phyloP scores from a whole-genome alignment of 441 rosid species.

The Populus hybrid region DNA sequence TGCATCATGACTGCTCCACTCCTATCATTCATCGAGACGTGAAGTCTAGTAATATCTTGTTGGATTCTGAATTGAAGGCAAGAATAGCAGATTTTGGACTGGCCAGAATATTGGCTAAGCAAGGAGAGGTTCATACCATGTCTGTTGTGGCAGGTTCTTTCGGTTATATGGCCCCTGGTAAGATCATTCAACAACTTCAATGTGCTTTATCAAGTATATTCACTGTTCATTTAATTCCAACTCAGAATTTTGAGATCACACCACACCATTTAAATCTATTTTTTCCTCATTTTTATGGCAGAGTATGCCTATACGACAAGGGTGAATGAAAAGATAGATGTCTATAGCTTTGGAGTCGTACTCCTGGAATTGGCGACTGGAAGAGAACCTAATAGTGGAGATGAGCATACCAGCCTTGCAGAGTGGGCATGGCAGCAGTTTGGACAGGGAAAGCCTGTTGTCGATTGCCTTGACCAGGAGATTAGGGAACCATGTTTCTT shows the following conservation, averaged over 20 bases:
- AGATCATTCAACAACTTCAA: slow-evolving; percentile 2
- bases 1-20: slow-evolving; percentile 80
- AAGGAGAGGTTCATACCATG: slow-evolving; percentile 63
- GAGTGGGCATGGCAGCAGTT: slow-evolving; percentile 58
- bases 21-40: slow-evolving; percentile 85
- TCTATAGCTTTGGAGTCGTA: slow-evolving; percentile 67
- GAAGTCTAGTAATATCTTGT: slow-evolving; percentile 81
- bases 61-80: slow-evolving; percentile 73
- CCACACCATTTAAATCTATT: neutral
- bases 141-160: slow-evolving; percentile 85
- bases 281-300: slow-evolving; percentile 21
- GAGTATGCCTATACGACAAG: slow-evolving; percentile 46
- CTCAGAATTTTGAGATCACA: neutral
- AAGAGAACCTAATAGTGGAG: slow-evolving; percentile 46
- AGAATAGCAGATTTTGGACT: slow-evolving; percentile 89
- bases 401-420: slow-evolving; percentile 51
- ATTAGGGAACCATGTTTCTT: slow-evolving; percentile 32
- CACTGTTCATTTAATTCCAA: neutral
- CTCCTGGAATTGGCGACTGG: slow-evolving; percentile 70
- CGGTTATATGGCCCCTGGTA: slow-evolving; percentile 95
- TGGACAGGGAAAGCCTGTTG: slow-evolving; percentile 33
- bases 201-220: neutral
- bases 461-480: slow-evolving; percentile 42
- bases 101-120: slow-evolving; percentile 65
- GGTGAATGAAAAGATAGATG: slow-evolving; percentile 61